Evolutionary conservation across 495 filamentous ascomycete species (phyloP).

Genomic region (Talaromyces ruber): DNA sequence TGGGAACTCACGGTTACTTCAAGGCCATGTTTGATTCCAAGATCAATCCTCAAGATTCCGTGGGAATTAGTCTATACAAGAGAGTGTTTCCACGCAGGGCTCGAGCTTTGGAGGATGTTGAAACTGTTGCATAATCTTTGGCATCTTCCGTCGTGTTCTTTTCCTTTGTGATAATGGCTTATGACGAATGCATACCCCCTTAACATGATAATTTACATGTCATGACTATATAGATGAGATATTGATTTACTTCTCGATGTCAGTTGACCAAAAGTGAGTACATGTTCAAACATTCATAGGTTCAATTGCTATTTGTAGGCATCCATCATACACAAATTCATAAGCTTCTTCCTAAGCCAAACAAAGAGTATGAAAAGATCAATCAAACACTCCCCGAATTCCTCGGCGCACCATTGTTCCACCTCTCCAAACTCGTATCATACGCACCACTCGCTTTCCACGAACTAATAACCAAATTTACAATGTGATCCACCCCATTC

Average conservation of each 20-base stretch:
- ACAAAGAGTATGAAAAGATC: not conserved
- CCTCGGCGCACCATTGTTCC: conserved; percentile 42
- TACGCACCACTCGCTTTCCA: conserved; percentile 83
- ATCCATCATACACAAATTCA: conserved; percentile 8
- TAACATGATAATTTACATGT: conserved; percentile 1
- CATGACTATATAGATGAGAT: conserved; percentile 16
- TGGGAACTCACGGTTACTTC: conserved; percentile 98
- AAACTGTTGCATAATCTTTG: not conserved
- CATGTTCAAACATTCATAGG: not conserved
- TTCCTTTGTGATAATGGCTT: not conserved
- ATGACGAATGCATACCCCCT: not conserved
- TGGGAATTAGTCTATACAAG: conserved; percentile 92
- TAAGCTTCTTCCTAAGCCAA: not conserved
- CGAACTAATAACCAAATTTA: conserved; percentile 79
- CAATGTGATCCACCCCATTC: conserved; percentile 73
- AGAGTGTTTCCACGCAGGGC: conserved; percentile 76
- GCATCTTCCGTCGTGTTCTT: conserved; percentile 1
- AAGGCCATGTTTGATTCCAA: conserved; percentile 95
- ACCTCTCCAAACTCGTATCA: conserved; percentile 43
- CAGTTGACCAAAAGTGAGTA: not conserved
- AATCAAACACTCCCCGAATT: conserved; percentile 32
- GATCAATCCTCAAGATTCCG: conserved; percentile 88
- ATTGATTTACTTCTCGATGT: not conserved
- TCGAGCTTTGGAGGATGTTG: conserved; percentile 36
- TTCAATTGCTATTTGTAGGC: not conserved